phyloP scores from a whole-genome alignment of 768 basidiomycete genomes.

The Rhizopogon vesiculosus region DNA sequence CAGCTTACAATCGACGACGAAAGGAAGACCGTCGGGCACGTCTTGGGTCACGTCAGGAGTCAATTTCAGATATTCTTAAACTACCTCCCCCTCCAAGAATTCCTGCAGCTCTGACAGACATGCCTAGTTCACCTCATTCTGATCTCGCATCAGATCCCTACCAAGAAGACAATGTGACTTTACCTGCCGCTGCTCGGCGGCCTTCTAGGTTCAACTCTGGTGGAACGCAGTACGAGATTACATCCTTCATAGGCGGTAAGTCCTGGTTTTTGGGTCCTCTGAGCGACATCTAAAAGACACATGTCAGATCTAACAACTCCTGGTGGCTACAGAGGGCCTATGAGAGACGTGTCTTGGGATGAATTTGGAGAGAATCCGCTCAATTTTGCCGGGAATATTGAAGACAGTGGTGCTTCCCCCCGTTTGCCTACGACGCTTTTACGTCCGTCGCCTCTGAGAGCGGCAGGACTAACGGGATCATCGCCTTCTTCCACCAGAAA shows the following conservation, averaged over 20 bases:
- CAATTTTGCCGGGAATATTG: background rate
- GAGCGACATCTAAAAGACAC: background rate
- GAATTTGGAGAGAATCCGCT: constrained; percentile 3
- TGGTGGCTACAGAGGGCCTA: constrained; percentile 7
- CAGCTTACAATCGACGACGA: constrained; percentile 13
- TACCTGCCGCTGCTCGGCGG: constrained; percentile 11
- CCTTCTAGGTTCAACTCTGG: constrained; percentile 32
- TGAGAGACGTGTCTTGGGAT: constrained; percentile 3
- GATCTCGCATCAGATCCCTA: constrained; percentile 13
- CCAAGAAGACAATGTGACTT: constrained; percentile 8
- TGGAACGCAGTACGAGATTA: constrained; percentile 64
- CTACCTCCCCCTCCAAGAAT: constrained; percentile 15
- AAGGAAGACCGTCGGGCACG: constrained; percentile 18
- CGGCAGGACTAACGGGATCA: background rate
- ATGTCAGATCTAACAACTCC: constrained; percentile 31
- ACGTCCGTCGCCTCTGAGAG: background rate
- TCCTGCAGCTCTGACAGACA: constrained; percentile 18
- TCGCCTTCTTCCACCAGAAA: background rate
- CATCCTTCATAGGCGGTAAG: constrained; percentile 63
- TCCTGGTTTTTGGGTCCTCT: constrained; percentile 2
- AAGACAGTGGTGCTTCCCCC: background rate
- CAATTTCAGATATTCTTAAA: background rate
- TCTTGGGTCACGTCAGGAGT: background rate
- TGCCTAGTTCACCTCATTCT: constrained; percentile 11
- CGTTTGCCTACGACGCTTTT: background rate